Conservation (phyloP, 305 asterid species). For the Fraxinus nigra region DNA sequence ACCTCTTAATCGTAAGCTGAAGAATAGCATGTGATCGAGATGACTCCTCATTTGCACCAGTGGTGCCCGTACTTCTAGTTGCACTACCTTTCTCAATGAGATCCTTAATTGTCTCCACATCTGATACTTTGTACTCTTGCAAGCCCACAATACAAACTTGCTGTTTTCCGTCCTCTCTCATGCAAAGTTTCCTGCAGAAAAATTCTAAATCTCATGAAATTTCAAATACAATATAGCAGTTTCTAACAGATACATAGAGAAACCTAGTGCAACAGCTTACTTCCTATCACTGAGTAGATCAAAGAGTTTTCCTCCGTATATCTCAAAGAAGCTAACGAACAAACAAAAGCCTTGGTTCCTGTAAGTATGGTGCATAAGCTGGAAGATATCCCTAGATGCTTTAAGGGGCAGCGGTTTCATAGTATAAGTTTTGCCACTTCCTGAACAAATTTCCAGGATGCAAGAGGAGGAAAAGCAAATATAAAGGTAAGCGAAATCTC, state of each 20-base stretch:
- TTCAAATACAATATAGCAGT: neutral
- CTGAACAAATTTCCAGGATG: constrained; percentile 12
- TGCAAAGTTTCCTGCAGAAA: constrained; percentile 84
- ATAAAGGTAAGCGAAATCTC: neutral
- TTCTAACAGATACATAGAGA: constrained; percentile 24
- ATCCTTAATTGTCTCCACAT: constrained; percentile 87
- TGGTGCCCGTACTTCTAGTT: constrained; percentile 90
- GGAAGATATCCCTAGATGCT: constrained; percentile 36
- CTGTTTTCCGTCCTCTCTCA: constrained; percentile 98
- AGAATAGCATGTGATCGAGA: constrained; percentile 98
- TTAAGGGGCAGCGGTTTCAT: constrained; percentile 46
- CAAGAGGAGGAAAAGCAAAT: constrained; percentile 5
- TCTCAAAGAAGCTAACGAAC: constrained; percentile 93
- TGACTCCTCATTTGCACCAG: constrained; percentile 97
- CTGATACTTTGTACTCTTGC: constrained; percentile 90
- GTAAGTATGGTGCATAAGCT: constrained; percentile 29
- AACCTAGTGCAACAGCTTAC: constrained; percentile 43
- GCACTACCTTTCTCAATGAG: constrained; percentile 92
- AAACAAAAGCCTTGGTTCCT: constrained; percentile 42
- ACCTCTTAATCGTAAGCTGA: constrained; percentile 85
- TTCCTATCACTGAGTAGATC: constrained; percentile 91
- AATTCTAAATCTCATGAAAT: constrained; percentile 14
- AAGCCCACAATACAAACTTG: constrained; percentile 97
- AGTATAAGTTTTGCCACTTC: constrained; percentile 46
- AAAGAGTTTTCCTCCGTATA: constrained; percentile 93